A percentile compares a stretch with the other conserved stretches of the same genome.
phyloP scores from a whole-genome alignment of 495 filamentous ascomycete genomes.

The Alectoria sarmentosa region DNA sequence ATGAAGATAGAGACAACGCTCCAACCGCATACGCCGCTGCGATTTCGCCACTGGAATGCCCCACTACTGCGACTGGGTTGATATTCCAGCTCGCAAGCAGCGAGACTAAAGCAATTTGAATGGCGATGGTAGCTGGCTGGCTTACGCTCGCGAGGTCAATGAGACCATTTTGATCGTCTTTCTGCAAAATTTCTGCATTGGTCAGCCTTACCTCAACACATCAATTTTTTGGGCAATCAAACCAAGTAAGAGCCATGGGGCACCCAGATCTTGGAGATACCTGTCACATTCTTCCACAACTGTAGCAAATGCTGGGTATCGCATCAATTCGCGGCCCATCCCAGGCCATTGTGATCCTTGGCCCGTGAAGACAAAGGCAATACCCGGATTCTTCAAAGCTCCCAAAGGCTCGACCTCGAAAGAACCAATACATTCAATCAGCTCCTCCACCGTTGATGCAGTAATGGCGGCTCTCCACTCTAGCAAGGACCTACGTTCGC shows the following conservation, averaged over 20 bases:
- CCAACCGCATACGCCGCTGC: slow-evolving; percentile 11
- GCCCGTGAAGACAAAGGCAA: slow-evolving; percentile 35
- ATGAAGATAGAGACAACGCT: slow-evolving; percentile 11
- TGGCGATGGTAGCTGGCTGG: slow-evolving; percentile 16
- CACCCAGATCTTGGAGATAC: too few relatives aligned
- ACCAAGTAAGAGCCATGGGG: too few relatives aligned
- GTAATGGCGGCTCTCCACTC: not conserved
- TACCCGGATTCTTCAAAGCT: too few relatives aligned
- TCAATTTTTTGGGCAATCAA: too few relatives aligned
- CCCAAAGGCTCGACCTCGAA: too few relatives aligned
- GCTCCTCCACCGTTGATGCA: too few relatives aligned
- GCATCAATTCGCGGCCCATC: slow-evolving; percentile 27
- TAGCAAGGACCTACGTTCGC: not conserved
- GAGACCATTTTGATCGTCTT: too few relatives aligned
- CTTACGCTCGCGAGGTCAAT: slow-evolving; percentile 1
- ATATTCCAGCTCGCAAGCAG: slow-evolving; percentile 24
- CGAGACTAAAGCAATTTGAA: slow-evolving; percentile 28
- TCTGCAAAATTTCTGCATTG: too few relatives aligned
- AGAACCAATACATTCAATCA: too few relatives aligned
- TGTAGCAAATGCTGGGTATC: not conserved
- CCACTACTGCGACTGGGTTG: not conserved
- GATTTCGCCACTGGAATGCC: not conserved
- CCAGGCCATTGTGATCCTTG: slow-evolving; percentile 40
- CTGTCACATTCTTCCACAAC: not conserved
- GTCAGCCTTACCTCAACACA: too few relatives aligned